A percentile compares a stretch with the other conserved stretches of the same genome.
phyloP scores from a whole-genome alignment of 371 early-diverging fungal species.

The Synchytrium microbalum region DNA sequence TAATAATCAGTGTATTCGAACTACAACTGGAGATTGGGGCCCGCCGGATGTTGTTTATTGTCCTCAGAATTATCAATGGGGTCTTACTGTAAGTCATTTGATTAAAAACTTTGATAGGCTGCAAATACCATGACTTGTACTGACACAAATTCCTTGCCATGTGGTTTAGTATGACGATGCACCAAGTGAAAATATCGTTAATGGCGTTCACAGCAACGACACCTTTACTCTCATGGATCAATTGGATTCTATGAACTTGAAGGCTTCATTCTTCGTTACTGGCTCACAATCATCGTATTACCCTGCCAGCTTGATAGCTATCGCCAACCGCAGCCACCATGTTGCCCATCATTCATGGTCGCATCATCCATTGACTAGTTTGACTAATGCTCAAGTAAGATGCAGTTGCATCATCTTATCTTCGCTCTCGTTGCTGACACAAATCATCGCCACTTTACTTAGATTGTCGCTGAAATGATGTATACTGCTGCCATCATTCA shows the following conservation, averaged over 20 bases:
- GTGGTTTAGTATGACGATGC: slow-evolving; percentile 15
- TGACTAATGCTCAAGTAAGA: slow-evolving; percentile 41
- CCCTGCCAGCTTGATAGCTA: slow-evolving; percentile 35
- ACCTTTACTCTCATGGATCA: background rate
- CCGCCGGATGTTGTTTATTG: slow-evolving; percentile 14
- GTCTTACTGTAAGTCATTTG: slow-evolving; percentile 23
- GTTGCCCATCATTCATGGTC: slow-evolving; percentile 31
- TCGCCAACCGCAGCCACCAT: slow-evolving; percentile 51
- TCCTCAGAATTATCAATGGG: slow-evolving; percentile 10
- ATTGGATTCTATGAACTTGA: background rate
- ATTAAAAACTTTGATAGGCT: background rate
- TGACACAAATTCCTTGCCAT: background rate
- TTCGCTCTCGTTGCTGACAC: too few species aligned
- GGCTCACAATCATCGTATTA: slow-evolving; percentile 9
- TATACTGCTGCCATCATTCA: slow-evolving; percentile 46
- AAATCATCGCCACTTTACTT: slow-evolving; percentile 50
- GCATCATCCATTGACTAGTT: slow-evolving; percentile 47
- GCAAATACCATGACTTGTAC: background rate
- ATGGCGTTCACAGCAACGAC: slow-evolving; percentile 5
- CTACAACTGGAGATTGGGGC: background rate
- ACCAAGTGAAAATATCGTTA: slow-evolving; percentile 13
- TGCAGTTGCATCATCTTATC: background rate
- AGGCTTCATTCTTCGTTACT: background rate
- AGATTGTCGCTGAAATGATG: slow-evolving; percentile 49
- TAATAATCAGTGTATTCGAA: slow-evolving; percentile 1